Conservation (phyloP, 495 filamentous ascomycete genomes). For the Penicillium paradoxum region DNA sequence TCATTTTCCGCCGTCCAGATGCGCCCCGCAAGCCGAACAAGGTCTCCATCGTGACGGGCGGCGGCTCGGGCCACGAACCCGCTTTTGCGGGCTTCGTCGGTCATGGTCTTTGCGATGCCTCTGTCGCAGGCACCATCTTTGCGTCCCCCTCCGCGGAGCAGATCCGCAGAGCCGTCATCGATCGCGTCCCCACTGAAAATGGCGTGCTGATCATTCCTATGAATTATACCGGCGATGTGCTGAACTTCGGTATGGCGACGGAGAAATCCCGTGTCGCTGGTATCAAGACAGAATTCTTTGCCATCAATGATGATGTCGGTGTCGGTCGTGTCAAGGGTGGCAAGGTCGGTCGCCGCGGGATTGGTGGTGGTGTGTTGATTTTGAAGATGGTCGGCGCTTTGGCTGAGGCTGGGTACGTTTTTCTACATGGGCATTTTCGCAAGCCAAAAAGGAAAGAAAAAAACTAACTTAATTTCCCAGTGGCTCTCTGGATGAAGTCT, state of each 20-base stretch:
- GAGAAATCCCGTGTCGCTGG: slow-evolving; percentile 87
- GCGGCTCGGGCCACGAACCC: slow-evolving; percentile 91
- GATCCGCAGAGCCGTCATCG: slow-evolving; percentile 69
- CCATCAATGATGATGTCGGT: slow-evolving; percentile 93
- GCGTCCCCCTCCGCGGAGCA: slow-evolving; percentile 85
- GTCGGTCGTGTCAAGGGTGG: slow-evolving; percentile 78
- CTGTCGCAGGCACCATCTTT: slow-evolving; percentile 91
- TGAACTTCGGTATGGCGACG: slow-evolving; percentile 92
- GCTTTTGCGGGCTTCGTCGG: slow-evolving; percentile 72
- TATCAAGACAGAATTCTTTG: slow-evolving; percentile 80
- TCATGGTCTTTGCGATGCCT: slow-evolving; percentile 73
- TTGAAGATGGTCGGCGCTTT: slow-evolving; percentile 86
- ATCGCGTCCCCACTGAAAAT: slow-evolving; percentile 60
- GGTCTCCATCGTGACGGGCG: slow-evolving; percentile 83
- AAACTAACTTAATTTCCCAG: slow-evolving; percentile 10
- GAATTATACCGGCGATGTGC: slow-evolving; percentile 73
- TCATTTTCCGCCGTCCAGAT: slow-evolving; percentile 71
- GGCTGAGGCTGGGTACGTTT: slow-evolving; percentile 63
- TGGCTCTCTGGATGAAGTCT: slow-evolving; percentile 60
- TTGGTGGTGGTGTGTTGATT: slow-evolving; percentile 85
- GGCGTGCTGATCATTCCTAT: slow-evolving; percentile 69
- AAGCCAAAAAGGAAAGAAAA: neutral
- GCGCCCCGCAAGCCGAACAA: slow-evolving; percentile 41
- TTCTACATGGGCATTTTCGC: neutral
- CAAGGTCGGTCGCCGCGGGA: slow-evolving; percentile 87